Evolutionary conservation across 2,329 filamentous ascomycete species (phyloP).

Genomic region (Lasiodiplodia sp.): DNA sequence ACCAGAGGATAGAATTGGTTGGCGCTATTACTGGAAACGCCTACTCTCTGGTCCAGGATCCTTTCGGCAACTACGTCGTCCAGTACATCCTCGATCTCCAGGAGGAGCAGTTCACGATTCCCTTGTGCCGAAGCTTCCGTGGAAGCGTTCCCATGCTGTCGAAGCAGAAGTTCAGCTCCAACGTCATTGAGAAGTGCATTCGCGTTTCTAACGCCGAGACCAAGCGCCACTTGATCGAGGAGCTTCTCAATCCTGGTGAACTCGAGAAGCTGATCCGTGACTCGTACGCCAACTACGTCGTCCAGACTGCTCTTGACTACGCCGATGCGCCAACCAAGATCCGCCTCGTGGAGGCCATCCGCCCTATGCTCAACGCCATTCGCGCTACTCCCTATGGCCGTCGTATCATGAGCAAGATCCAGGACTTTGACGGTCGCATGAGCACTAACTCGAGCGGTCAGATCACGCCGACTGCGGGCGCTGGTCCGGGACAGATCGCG

Average conservation of each 20-base stretch:
- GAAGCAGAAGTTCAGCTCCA: constrained; percentile 98
- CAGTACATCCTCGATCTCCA: constrained; percentile 97
- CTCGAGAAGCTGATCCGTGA: constrained; percentile 90
- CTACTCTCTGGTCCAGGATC: constrained; percentile 90
- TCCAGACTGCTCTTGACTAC: constrained; percentile 87
- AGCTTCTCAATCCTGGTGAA: constrained; percentile 76
- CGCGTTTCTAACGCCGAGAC: constrained; percentile 79
- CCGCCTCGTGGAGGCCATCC: constrained; percentile 81
- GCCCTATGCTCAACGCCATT: constrained; percentile 82
- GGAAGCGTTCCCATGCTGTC: constrained; percentile 76
- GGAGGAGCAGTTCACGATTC: constrained; percentile 86
- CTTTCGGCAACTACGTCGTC: constrained; percentile 98
- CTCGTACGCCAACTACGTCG: constrained; percentile 95
- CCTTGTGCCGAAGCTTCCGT: constrained; percentile 81
- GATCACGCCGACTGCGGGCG: constrained; percentile 19
- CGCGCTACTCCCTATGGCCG: constrained; percentile 93
- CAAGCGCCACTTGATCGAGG: constrained; percentile 82
- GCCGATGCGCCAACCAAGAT: constrained; percentile 29
- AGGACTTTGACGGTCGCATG: constrained; percentile 55
- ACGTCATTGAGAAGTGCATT: constrained; percentile 92
- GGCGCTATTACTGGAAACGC: constrained; percentile 86
- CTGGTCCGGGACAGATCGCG: constrained; percentile 21
- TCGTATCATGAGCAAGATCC: constrained; percentile 89
- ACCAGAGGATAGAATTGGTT: constrained; percentile 88
- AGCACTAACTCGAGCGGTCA: constrained; percentile 23